Evolutionary conservation across 805 yeast species (phyloP).

Genomic region (Wickerhamomyces pijperi): DNA sequence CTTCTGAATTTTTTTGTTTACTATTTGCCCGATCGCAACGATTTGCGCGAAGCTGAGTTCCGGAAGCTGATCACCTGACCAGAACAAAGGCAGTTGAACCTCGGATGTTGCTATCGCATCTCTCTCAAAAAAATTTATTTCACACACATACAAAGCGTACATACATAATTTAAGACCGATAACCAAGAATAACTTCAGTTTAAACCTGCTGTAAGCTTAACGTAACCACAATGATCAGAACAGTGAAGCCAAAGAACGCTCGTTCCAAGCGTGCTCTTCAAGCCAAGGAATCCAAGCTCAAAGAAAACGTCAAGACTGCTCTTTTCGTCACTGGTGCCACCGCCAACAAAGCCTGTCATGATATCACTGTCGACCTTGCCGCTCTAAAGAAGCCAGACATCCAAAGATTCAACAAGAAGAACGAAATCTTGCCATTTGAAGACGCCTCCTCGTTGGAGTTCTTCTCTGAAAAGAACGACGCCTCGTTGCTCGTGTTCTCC

Average conservation of each 20-base stretch:
- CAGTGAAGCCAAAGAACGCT: slow-evolving; percentile 79
- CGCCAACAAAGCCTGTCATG: slow-evolving; percentile 70
- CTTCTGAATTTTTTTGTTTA: too few species aligned
- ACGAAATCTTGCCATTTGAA: slow-evolving; percentile 87
- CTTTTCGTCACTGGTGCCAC: slow-evolving; percentile 86
- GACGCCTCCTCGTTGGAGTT: slow-evolving; percentile 79
- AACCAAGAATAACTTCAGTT: too few species aligned
- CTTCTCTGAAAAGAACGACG: slow-evolving; percentile 89
- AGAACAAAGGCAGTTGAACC: too few species aligned
- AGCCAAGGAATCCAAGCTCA: slow-evolving; percentile 75
- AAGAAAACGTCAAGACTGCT: slow-evolving; percentile 84
- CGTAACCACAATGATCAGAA: slow-evolving; percentile 21
- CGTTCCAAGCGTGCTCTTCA: slow-evolving; percentile 92
- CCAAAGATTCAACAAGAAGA: slow-evolving; percentile 80
- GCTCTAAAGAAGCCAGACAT: slow-evolving; percentile 86
- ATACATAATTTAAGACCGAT: too few species aligned
- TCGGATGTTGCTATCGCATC: too few species aligned
- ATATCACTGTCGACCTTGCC: slow-evolving; percentile 78
- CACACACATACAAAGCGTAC: not conserved
- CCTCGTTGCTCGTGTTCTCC: slow-evolving; percentile 71
- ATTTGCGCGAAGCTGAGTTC: too few species aligned
- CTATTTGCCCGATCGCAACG: too few species aligned
- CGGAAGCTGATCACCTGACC: too few species aligned
- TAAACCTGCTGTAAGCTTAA: too few species aligned
- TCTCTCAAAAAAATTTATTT: too few species aligned